phyloP scores from a whole-genome alignment of 805 yeast genomes.

The Nakazawaea molendinolei region DNA sequence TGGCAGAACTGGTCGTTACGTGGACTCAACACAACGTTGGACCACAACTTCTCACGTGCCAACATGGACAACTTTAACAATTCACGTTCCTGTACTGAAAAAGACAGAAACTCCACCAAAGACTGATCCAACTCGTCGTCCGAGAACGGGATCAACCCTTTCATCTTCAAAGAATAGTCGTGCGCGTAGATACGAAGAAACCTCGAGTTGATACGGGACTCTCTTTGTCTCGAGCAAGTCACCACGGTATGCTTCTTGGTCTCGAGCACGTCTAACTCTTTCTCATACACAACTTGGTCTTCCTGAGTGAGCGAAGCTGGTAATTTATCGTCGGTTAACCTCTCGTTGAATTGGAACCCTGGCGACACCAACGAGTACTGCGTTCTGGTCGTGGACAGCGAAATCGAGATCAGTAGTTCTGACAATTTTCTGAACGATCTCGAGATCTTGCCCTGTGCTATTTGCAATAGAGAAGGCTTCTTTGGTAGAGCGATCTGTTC shows the following conservation, averaged over 20 bases:
- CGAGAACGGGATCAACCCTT: slow-evolving; percentile 25
- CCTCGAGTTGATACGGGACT: slow-evolving; percentile 42
- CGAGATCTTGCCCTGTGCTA: not conserved
- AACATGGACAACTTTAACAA: slow-evolving; percentile 28
- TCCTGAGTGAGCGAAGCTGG: not conserved
- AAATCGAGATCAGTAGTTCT: slow-evolving; percentile 2
- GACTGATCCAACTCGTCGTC: slow-evolving; percentile 28
- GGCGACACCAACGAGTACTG: too few relatives aligned
- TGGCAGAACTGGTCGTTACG: slow-evolving; percentile 29
- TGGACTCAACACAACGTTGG: slow-evolving; percentile 45
- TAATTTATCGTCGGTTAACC: slow-evolving; percentile 12
- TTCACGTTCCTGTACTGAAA: slow-evolving; percentile 14
- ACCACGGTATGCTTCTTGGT: too few relatives aligned
- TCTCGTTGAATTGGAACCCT: slow-evolving; percentile 7
- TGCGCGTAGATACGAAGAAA: slow-evolving; percentile 44
- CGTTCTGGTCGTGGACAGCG: slow-evolving; percentile 1
- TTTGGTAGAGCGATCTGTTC: not conserved
- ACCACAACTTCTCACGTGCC: slow-evolving; percentile 47
- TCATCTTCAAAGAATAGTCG: slow-evolving; percentile 35
- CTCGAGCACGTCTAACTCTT: too few relatives aligned
- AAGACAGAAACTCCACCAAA: not conserved
- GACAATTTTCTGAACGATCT: slow-evolving; percentile 7
- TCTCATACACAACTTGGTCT: too few relatives aligned
- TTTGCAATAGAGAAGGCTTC: not conserved
- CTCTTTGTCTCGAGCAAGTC: slow-evolving; percentile 25